Conservation (phyloP, 768 basidiomycete species). For the Asterophora parasitica region DNA sequence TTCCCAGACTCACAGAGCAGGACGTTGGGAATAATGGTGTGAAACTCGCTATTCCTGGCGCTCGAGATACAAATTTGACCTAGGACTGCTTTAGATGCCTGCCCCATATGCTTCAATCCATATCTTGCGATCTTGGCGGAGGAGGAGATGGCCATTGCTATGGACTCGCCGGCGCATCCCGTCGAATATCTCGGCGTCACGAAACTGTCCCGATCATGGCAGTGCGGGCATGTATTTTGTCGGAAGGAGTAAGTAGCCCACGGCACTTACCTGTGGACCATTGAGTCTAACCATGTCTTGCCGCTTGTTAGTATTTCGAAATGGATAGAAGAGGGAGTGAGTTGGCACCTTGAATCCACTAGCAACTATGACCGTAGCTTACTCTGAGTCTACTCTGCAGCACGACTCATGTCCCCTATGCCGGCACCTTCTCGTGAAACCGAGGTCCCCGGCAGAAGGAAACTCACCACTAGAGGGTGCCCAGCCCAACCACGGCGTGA, state of each 20-base stretch:
- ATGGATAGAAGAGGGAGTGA: slow-evolving; percentile 58
- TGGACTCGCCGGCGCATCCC: slow-evolving; percentile 77
- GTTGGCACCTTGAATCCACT: slow-evolving; percentile 22
- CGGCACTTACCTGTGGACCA: background rate
- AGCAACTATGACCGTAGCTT: background rate
- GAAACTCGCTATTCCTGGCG: background rate
- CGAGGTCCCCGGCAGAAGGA: slow-evolving; percentile 1
- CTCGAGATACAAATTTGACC: background rate
- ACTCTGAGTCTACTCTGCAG: slow-evolving; percentile 25
- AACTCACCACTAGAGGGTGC: slow-evolving; percentile 11
- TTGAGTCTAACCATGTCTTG: too few relatives aligned
- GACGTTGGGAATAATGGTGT: slow-evolving; percentile 48
- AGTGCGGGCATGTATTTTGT: slow-evolving; percentile 73
- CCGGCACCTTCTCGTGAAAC: slow-evolving; percentile 41
- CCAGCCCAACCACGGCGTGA: slow-evolving; percentile 4
- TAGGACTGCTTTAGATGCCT: slow-evolving; percentile 49
- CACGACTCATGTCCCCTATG: slow-evolving; percentile 66
- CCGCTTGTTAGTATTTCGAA: slow-evolving; percentile 50
- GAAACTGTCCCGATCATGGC: slow-evolving; percentile 44
- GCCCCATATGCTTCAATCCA: slow-evolving; percentile 72
- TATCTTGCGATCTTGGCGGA: slow-evolving; percentile 67
- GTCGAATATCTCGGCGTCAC: slow-evolving; percentile 70
- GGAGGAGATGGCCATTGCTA: slow-evolving; percentile 66
- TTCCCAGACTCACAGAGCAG: slow-evolving; percentile 49
- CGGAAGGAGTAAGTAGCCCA: slow-evolving; percentile 58